A percentile compares a stretch with the other conserved stretches of the same genome.
Evolutionary conservation across 805 yeast species (phyloP).

Genomic region (Saccharomycopsis fermentans): DNA sequence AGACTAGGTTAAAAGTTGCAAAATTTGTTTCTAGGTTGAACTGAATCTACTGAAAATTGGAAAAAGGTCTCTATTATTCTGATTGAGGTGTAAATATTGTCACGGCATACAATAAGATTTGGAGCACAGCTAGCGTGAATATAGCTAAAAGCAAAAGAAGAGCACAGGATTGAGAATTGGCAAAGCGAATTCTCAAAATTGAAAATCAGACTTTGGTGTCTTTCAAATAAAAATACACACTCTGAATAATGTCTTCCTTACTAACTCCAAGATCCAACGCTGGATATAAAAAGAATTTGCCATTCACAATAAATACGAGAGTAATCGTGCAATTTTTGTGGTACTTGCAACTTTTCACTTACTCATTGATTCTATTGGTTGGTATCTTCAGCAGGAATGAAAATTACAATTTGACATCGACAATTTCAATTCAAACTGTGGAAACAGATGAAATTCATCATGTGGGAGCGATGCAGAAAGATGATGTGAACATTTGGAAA

Average conservation of each 20-base stretch:
- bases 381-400: constrained; percentile 2
- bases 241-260: neutral
- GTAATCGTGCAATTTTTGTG: neutral
- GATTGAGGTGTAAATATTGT: no score
- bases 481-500: neutral
- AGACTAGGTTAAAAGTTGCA: no score
- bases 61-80: no score
- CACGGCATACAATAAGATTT: no score
- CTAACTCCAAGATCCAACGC: constrained; percentile 4
- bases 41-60: no score
- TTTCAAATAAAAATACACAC: no score
- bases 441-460: neutral
- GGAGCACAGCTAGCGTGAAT: no score
- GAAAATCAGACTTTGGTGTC: no score
- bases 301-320: constrained; percentile 4
- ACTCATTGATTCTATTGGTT: constrained; percentile 3
- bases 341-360: constrained; percentile 1
- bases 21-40: no score
- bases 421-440: neutral
- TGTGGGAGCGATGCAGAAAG: neutral
- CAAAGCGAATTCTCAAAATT: no score
- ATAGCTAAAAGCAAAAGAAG: no score
- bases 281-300: constrained; percentile 1
- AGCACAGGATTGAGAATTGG: no score
- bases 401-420: constrained; percentile 3